phyloP scores from a whole-genome alignment of 2,329 filamentous ascomycete genomes.

The Zalaria obscura region DNA sequence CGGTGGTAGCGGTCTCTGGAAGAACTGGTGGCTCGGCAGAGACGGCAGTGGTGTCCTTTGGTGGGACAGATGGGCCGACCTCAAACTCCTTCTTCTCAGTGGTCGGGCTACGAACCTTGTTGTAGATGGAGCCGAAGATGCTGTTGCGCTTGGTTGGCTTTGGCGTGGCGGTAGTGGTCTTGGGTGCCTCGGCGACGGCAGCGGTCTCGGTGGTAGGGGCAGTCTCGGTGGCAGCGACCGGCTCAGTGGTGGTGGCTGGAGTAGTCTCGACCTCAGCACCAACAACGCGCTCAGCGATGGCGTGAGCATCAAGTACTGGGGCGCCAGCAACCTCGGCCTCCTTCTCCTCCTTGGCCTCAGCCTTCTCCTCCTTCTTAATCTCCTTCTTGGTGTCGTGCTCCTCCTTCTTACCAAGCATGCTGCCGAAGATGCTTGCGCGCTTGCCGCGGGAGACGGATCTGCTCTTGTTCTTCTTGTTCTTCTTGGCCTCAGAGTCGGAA shows the following conservation, averaged over 20 bases:
- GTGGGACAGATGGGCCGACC: slow-evolving; percentile 34
- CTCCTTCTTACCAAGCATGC: slow-evolving; percentile 48
- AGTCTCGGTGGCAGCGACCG: slow-evolving; percentile 19
- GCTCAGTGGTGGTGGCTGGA: slow-evolving; percentile 23
- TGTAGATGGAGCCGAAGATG: slow-evolving; percentile 58
- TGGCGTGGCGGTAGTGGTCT: slow-evolving; percentile 26
- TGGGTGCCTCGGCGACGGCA: slow-evolving; percentile 5
- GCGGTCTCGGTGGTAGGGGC: slow-evolving; percentile 26
- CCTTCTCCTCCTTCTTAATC: slow-evolving; percentile 22
- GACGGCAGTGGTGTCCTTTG: slow-evolving; percentile 32
- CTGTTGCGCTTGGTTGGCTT: slow-evolving; percentile 74
- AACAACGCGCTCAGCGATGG: slow-evolving; percentile 15
- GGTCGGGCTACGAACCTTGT: slow-evolving; percentile 37
- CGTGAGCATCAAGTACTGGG: slow-evolving; percentile 15
- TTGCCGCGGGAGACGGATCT: slow-evolving; percentile 45
- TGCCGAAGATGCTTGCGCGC: slow-evolving; percentile 43
- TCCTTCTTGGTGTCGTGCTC: slow-evolving; percentile 27
- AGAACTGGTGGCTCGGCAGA: slow-evolving; percentile 20
- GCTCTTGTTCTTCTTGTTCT: slow-evolving; percentile 40
- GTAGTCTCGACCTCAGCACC: slow-evolving; percentile 8
- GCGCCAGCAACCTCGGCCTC: slow-evolving; percentile 20
- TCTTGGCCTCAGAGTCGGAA: slow-evolving; percentile 28
- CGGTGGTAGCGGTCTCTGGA: slow-evolving; percentile 17
- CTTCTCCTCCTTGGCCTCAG: slow-evolving; percentile 29
- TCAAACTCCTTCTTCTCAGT: slow-evolving; percentile 58